Evolutionary conservation across 2,329 filamentous ascomycete genomes (phyloP).

Genomic region (Helotiales sp.): DNA sequence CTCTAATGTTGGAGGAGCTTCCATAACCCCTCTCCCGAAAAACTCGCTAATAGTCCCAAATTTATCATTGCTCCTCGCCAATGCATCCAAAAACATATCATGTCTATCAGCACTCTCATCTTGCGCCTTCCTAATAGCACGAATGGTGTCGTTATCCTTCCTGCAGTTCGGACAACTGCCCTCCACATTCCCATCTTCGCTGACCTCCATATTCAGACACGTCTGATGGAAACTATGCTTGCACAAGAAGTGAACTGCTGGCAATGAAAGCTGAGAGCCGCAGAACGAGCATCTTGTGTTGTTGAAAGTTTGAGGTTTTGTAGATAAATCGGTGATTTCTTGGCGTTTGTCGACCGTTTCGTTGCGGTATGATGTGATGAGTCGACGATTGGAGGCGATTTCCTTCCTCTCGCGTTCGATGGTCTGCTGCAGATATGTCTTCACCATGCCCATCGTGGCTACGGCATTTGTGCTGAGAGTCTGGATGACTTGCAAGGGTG

Average conservation of each 20-base stretch:
- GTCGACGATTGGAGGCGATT: slow-evolving; percentile 77
- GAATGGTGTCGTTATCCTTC: slow-evolving; percentile 82
- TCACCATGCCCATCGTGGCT: slow-evolving; percentile 97
- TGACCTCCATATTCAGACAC: slow-evolving; percentile 68
- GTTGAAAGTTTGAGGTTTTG: slow-evolving; percentile 87
- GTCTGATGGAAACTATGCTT: slow-evolving; percentile 96
- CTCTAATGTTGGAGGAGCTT: slow-evolving; percentile 41
- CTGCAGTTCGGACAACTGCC: slow-evolving; percentile 88
- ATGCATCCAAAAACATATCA: slow-evolving; percentile 83
- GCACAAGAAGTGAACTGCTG: slow-evolving; percentile 93
- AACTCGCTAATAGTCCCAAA: slow-evolving; percentile 94
- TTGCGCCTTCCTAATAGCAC: slow-evolving; percentile 84
- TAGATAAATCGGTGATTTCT: slow-evolving; percentile 77
- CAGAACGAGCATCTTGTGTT: slow-evolving; percentile 87
- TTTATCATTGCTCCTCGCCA: slow-evolving; percentile 77
- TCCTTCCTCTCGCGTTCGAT: slow-evolving; percentile 88
- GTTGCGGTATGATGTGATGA: slow-evolving; percentile 80
- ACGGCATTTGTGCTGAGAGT: slow-evolving; percentile 80
- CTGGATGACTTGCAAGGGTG: slow-evolving; percentile 94
- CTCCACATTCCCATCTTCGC: slow-evolving; percentile 58
- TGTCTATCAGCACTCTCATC: slow-evolving; percentile 85
- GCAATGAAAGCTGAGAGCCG: slow-evolving; percentile 74
- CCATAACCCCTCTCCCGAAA: slow-evolving; percentile 94
- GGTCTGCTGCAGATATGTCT: slow-evolving; percentile 86
- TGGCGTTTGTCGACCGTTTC: slow-evolving; percentile 81